Percentiles rank a stretch among this genome's conserved stretches.
Conservation (phyloP, 495 filamentous ascomycete species). For the Arthonia radiata region DNA sequence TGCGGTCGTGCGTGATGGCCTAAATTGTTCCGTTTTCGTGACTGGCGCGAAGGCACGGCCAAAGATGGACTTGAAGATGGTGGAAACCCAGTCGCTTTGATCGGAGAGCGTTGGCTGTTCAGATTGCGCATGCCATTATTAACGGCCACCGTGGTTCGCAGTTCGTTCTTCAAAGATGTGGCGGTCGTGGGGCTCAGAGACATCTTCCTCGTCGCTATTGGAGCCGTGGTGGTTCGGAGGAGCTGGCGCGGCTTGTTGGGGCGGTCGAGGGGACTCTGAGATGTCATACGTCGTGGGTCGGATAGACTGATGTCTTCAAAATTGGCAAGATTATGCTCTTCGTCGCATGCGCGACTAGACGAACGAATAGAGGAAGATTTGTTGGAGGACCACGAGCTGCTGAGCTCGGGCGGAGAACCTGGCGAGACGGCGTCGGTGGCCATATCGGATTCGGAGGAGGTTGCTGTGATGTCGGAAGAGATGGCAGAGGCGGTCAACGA, state of each 20-base stretch:
- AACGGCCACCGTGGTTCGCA: background rate
- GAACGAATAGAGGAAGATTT: slow-evolving; percentile 75
- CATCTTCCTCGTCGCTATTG: slow-evolving; percentile 1
- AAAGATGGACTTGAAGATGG: too few relatives aligned
- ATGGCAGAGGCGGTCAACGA: slow-evolving; percentile 1
- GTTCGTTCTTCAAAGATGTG: slow-evolving; percentile 1
- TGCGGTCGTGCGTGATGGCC: slow-evolving; percentile 15
- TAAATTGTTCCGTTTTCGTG: slow-evolving; percentile 9
- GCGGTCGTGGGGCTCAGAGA: slow-evolving; percentile 5
- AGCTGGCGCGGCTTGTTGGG: slow-evolving; percentile 11
- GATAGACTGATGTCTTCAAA: slow-evolving; percentile 87
- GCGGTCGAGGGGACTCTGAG: slow-evolving; percentile 18
- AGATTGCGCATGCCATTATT: background rate
- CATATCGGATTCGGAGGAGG: slow-evolving; percentile 14
- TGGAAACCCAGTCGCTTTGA: slow-evolving; percentile 2
- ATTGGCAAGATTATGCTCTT: slow-evolving; percentile 40
- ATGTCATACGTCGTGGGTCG: slow-evolving; percentile 23
- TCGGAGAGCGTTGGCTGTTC: slow-evolving; percentile 1
- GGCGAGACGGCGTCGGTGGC: too few relatives aligned
- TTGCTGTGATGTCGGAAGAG: background rate
- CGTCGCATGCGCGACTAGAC: slow-evolving; percentile 39
- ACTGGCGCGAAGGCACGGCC: slow-evolving; percentile 12
- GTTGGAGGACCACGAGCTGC: slow-evolving; percentile 69
- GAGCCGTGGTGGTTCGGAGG: background rate
- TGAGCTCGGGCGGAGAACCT: slow-evolving; percentile 62